These are phyloP conservation scores for Pholiota molesta DNA, from an alignment of 768 basidiomycete genomes.

Conservation along the genomic window DNA sequence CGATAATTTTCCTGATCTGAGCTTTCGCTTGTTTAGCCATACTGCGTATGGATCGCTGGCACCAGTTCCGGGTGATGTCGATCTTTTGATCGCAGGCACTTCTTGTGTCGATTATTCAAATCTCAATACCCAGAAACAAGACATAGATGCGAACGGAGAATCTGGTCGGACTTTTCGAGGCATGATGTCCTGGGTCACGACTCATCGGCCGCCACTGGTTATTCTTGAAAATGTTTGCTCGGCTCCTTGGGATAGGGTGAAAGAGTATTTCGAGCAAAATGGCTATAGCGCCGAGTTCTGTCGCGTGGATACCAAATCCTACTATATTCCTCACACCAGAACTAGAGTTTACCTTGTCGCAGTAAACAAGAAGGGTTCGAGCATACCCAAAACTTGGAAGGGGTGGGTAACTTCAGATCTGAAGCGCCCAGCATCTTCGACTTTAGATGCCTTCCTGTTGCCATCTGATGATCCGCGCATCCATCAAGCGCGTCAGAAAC, in stretches of 20 bases:
- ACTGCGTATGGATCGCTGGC: slow-evolving; percentile 91
- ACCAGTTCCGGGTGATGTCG: slow-evolving; percentile 87
- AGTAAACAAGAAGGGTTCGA: slow-evolving; percentile 62
- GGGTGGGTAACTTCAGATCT: slow-evolving; percentile 60
- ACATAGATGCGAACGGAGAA: slow-evolving; percentile 87
- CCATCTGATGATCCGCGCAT: slow-evolving; percentile 91
- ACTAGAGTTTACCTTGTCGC: slow-evolving; percentile 89
- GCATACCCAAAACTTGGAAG: slow-evolving; percentile 72
- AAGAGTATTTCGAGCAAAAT: slow-evolving; percentile 70
- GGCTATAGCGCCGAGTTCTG: slow-evolving; percentile 73
- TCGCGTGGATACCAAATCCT: slow-evolving; percentile 84
- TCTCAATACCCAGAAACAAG: slow-evolving; percentile 90
- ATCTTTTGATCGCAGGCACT: slow-evolving; percentile 90
- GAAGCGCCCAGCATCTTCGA: slow-evolving; percentile 83
- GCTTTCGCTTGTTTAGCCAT: slow-evolving; percentile 50
- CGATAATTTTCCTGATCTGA: background rate
- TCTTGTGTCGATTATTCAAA: slow-evolving; percentile 98
- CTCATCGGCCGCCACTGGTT: slow-evolving; percentile 87
- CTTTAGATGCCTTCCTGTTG: slow-evolving; percentile 90
- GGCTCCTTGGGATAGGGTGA: slow-evolving; percentile 86
- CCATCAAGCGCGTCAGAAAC: slow-evolving; percentile 83
- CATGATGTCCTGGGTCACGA: slow-evolving; percentile 91
- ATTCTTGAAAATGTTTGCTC: slow-evolving; percentile 93
- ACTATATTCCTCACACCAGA: slow-evolving; percentile 94
- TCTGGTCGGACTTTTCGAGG: slow-evolving; percentile 93